Evolutionary conservation across 495 filamentous ascomycete species (phyloP).

Genomic region (Lineolata rhizophorae): DNA sequence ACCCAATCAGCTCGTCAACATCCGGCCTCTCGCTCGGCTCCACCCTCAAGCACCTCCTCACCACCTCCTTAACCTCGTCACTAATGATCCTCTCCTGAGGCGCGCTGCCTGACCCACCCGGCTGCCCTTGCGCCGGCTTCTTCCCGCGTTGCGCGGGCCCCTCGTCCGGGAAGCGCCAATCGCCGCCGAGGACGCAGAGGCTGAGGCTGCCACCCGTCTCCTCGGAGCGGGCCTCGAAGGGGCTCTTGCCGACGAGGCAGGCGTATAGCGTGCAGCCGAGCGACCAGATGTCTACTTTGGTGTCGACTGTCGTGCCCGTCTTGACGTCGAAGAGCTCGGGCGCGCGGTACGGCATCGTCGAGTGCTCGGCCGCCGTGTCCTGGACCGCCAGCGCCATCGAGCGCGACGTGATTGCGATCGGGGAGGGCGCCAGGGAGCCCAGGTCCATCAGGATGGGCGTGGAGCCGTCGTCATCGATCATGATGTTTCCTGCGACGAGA

Average conservation of each 20-base stretch:
- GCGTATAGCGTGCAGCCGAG: constrained; percentile 92
- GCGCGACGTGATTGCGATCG: constrained; percentile 80
- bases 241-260: constrained; percentile 84
- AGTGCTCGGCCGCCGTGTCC: constrained; percentile 86
- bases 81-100: constrained; percentile 29
- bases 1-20: constrained; percentile 66
- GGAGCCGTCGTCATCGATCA: constrained; percentile 74
- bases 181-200: constrained; percentile 74
- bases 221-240: constrained; percentile 85
- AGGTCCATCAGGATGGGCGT: constrained; percentile 97
- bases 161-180: constrained; percentile 89
- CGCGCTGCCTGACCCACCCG: constrained; percentile 3
- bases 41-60: constrained; percentile 73
- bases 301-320: constrained; percentile 77
- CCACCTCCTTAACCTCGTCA: constrained; percentile 60
- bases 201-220: constrained; percentile 88
- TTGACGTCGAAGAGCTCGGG: constrained; percentile 97
- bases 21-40: constrained; percentile 81
- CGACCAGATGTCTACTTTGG: constrained; percentile 96
- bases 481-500: constrained; percentile 55
- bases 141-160: constrained; percentile 26
- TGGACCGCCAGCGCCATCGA: constrained; percentile 80
- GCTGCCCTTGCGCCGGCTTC: constrained; percentile 31
- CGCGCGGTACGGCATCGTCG: constrained; percentile 94
- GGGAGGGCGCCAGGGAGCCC: constrained; percentile 71